phyloP scores from a whole-genome alignment of 148 eudicot genomes.

The Rhododendron kiyosumense region DNA sequence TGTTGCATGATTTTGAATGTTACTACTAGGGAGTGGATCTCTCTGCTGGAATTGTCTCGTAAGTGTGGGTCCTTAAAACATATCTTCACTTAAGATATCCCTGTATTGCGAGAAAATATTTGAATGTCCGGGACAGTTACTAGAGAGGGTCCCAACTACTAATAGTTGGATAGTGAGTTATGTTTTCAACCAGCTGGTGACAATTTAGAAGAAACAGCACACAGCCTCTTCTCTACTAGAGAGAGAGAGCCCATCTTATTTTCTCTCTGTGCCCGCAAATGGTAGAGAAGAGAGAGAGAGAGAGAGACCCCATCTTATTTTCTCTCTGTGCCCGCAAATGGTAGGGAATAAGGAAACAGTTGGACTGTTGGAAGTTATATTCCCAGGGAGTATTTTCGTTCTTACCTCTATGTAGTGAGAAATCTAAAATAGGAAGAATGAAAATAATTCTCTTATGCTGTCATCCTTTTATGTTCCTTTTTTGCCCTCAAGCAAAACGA shows the following conservation, averaged over 20 bases:
- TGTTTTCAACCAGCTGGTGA: background rate
- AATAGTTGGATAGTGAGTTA: background rate
- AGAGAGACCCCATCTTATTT: background rate
- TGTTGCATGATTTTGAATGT: background rate
- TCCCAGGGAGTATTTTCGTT: background rate
- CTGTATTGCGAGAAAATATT: no score
- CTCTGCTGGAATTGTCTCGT: background rate
- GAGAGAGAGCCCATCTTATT: background rate
- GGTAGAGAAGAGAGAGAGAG: no score
- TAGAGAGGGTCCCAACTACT: no score
- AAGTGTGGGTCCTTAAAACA: no score
- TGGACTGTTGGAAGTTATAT: background rate
- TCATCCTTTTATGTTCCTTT: background rate
- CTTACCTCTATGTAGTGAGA: background rate
- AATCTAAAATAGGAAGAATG: background rate
- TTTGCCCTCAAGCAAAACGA: background rate
- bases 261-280: background rate
- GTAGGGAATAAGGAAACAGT: background rate
- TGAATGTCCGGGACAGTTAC: no score
- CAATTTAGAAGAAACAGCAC: background rate
- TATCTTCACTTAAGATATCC: no score
- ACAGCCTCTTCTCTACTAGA: no score
- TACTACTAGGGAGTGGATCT: background rate
- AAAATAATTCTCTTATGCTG: background rate
- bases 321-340: background rate